phyloP scores from a whole-genome alignment of 805 yeast species.

The Tetrapisispora taiwanensis region DNA sequence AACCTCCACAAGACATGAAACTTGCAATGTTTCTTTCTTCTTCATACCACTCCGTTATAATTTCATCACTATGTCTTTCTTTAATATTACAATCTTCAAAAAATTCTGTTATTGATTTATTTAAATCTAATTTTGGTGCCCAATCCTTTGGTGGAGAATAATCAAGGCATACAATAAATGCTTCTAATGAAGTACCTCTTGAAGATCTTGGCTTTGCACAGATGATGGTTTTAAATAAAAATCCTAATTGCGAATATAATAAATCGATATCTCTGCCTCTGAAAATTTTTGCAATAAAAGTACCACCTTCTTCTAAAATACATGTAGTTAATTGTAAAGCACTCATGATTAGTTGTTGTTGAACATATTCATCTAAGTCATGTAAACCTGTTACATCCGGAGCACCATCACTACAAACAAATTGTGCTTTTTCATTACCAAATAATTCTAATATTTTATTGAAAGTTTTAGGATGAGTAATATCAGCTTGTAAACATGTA shows the following conservation, averaged over 20 bases:
- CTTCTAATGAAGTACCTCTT: conserved; percentile 87
- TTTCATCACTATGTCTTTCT: neutral
- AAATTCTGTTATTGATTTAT: conserved; percentile 68
- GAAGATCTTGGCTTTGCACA: conserved; percentile 97
- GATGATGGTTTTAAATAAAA: conserved; percentile 71
- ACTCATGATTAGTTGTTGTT: conserved; percentile 84
- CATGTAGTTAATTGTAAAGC: conserved; percentile 90
- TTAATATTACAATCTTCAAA: conserved; percentile 44
- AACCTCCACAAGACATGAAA: conserved; percentile 93
- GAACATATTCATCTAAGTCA: conserved; percentile 93
- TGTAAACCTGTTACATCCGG: conserved; percentile 98
- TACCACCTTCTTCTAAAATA: conserved; percentile 78
- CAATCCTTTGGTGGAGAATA: conserved; percentile 78
- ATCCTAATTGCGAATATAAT: conserved; percentile 84
- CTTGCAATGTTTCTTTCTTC: conserved; percentile 77
- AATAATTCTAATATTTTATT: conserved; percentile 65
- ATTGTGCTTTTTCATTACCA: conserved; percentile 89
- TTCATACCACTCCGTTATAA: conserved; percentile 33
- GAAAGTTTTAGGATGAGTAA: conserved; percentile 89
- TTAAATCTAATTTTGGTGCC: conserved; percentile 55
- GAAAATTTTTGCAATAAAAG: conserved; percentile 92
- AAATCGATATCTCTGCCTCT: conserved; percentile 93
- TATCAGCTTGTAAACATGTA: conserved; percentile 87
- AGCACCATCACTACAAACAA: conserved; percentile 95
- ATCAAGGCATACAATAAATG: conserved; percentile 86